Evolutionary conservation across 306 rosid species (phyloP).

Genomic region (Parietaria judaica): DNA sequence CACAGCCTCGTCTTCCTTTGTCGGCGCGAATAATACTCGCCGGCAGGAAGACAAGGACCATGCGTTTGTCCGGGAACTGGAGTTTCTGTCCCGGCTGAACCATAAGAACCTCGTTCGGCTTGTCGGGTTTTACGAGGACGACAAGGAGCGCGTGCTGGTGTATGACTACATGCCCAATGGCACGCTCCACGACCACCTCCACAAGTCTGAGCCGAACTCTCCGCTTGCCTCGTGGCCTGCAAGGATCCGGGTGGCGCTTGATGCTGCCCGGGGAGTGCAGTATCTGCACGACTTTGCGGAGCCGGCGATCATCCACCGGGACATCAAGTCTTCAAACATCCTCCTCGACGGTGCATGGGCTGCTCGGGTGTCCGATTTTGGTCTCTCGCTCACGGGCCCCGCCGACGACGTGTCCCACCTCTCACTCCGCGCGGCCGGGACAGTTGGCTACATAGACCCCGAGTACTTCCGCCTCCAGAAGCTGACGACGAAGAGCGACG

Average conservation of each 20-base stretch:
- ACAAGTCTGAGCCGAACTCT: constrained; percentile 31
- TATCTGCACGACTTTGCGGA: constrained; percentile 13
- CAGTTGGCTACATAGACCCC: constrained; percentile 51
- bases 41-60: constrained; percentile 68
- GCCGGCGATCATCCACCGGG: constrained; percentile 12
- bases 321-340: constrained; percentile 15
- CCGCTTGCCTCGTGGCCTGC: constrained; percentile 16
- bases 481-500: constrained; percentile 71
- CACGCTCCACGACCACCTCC: constrained; percentile 65
- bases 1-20: constrained; percentile 21
- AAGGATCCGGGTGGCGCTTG: constrained; percentile 2
- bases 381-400: constrained; percentile 5
- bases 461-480: constrained; percentile 74
- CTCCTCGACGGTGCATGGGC: constrained; percentile 10
- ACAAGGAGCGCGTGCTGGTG: constrained; percentile 56
- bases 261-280: constrained; percentile 8
- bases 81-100: constrained; percentile 66
- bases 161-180: constrained; percentile 74
- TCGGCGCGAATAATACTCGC: constrained; percentile 15
- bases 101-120: constrained; percentile 70
- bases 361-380: constrained; percentile 12
- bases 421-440: constrained; percentile 4
- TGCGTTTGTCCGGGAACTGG: constrained; percentile 71
- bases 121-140: constrained; percentile 61
- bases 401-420: constrained; percentile 8